Evolutionary conservation across 441 rosid genomes (phyloP), one percentile per base, ranked within the genome.

Genomic region (Arabidopsis lyrata): DNA sequence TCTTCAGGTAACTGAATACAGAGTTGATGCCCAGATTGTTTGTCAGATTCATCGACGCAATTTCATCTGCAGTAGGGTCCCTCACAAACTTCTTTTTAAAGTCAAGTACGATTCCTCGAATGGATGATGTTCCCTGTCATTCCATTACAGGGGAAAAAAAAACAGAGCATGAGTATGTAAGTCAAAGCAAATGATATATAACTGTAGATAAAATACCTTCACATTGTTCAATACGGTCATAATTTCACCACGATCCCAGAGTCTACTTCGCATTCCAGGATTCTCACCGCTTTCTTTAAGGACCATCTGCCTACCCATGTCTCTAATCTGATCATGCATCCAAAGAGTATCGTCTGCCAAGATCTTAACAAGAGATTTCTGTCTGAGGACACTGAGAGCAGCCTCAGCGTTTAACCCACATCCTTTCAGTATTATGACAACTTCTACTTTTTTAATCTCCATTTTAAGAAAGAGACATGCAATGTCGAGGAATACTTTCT

Each of bases 291-390:
- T 70, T 64, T 83, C 86, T 22, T 54, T 35, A 31, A 15, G 77
- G 32, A 77, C 86, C 13, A 88, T 86, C 63, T 85, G 84, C 63
- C 83, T 80, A 52, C 87, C 96, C 96, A 90, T 90, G 63, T 90
- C 93, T 58, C 78, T 75, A 44, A 88, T 83, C 74, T 83, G 89
- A 77, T 90, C 93, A 70, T 90, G 93, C 86, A 87, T 83, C 92
- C 88, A 81, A 41, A 90, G 16, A 44, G 41, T 54, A 38, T 52
- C 55, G 20, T 75, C 75, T 49, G 54, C 74, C 24, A 39, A 2
- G 42, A 84, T 55, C 75, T 81, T 87, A 53, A 90, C 50, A 15
- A 90, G 86, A 62, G 90, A 87, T 80, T 81, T 90, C n/a, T 74
- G 81, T 13, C 32, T 71, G 5, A 88, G 89, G 3, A 75, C 80